Conservation (phyloP, 2,329 filamentous ascomycete genomes). For the Fusarium decemcellulare region DNA sequence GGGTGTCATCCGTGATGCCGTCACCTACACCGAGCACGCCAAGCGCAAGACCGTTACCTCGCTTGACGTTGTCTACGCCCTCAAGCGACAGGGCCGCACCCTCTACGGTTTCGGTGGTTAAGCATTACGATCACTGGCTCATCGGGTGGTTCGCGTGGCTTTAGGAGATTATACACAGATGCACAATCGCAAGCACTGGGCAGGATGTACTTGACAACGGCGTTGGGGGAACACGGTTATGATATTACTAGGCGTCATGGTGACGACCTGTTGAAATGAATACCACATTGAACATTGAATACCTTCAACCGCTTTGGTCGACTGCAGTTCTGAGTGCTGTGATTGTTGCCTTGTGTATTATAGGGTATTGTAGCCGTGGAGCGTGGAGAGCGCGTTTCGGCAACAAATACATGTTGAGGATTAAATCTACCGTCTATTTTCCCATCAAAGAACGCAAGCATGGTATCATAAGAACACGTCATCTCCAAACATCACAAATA, state of each 20-base stretch:
- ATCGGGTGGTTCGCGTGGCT: constrained; percentile 29
- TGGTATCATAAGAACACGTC: constrained; percentile 43
- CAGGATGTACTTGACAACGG: constrained; percentile 48
- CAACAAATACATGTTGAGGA: too few relatives aligned
- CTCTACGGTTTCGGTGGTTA: constrained; percentile 94
- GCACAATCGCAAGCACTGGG: constrained; percentile 30
- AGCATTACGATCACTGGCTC: constrained; percentile 46
- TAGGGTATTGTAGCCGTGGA: too few relatives aligned
- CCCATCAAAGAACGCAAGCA: constrained; percentile 22
- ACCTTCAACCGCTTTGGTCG: background rate
- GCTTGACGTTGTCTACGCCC: constrained; percentile 76
- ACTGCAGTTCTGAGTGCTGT: background rate
- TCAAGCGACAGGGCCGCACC: constrained; percentile 80
- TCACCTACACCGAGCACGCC: constrained; percentile 85
- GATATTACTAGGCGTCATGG: constrained; percentile 53
- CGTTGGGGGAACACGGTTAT: constrained; percentile 51
- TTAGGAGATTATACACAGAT: constrained; percentile 32
- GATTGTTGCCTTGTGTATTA: background rate
- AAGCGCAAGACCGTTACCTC: constrained; percentile 86
- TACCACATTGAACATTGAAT: constrained; percentile 46
- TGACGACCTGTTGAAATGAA: constrained; percentile 52
- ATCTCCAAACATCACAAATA: constrained; percentile 73
- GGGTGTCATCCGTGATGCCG: constrained; percentile 81
- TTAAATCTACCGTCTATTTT: constrained; percentile 13
- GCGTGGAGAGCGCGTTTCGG: too few relatives aligned